Base-by-base conservation (phyloP, 768 basidiomycete species). In the Rhizopogon salebrosus region DNA sequence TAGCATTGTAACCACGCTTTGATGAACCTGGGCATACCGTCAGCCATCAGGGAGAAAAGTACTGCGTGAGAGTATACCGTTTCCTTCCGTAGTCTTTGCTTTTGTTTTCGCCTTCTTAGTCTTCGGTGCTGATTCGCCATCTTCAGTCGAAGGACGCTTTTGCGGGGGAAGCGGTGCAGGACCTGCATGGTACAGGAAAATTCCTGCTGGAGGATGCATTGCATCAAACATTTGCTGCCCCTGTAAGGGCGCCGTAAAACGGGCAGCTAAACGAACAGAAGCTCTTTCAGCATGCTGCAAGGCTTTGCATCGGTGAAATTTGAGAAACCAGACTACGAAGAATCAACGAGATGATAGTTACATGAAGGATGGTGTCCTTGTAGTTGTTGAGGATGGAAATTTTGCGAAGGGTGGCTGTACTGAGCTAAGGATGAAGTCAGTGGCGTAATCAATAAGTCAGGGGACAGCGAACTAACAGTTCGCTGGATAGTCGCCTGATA, bases 1-100 rank as follows among this genome's bases (percentile, higher is more conserved):
- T 87, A 49, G 82, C 72, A 56, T 77, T 85, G 59, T 83, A 84
- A 39, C 84, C 86, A 58, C 85, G 82, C 69, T 82, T 83, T 36
- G 83, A 80, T 41, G 79, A 61, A 13, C 59, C 65, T 69, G 34
- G 24, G 10, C 34, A 54, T 41, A 54, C 29, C 11, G 34, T 59
- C 29, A 59, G 39, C 51, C 50, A 50, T 62, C 42, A 59, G 49
- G 52, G 54, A n/a, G n/a, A 42, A 43, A 40, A 56, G 41, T 45
- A 45, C 27, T 9, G 41, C 24, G 36, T 18, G 27, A 43, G 37
- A 27, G 57, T 68, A 38, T 48, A 70, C 69, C 66, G 55, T 66
- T 65, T 29, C 66, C 64, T 13, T 72, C 73, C 0, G 69, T 53
- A 18, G 67, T 24, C 54, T 72, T 70, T 18, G 69, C 48, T 58